These are phyloP conservation scores for Suaeda aralocaspica DNA, from an alignment of 148 eudicot genomes.

Conservation along the genomic window DNA sequence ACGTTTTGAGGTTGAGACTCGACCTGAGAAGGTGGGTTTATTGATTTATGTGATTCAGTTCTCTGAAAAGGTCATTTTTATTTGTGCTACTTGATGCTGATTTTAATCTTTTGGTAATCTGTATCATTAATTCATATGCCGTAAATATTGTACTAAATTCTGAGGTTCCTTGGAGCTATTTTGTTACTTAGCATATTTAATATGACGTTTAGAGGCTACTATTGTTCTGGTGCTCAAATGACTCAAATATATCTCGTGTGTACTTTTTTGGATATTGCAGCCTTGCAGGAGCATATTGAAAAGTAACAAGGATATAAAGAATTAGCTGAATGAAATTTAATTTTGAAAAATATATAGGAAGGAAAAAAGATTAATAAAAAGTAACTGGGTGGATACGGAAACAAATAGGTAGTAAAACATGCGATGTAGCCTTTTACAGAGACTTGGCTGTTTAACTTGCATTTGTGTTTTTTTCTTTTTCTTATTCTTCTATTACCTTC, in stretches of 20 bases:
- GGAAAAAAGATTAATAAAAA: background rate
- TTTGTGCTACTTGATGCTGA: background rate
- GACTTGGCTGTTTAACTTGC: background rate
- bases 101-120: background rate
- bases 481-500: too few relatives aligned
- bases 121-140: background rate
- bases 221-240: background rate
- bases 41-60: too few relatives aligned
- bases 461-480: background rate
- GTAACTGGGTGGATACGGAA: background rate
- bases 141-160: background rate
- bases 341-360: background rate
- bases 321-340: background rate
- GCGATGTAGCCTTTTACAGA: background rate
- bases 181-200: background rate
- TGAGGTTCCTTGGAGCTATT: background rate
- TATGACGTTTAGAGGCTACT: background rate
- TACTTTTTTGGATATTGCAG: background rate
- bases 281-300: too few relatives aligned
- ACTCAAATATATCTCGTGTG: background rate
- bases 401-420: background rate
- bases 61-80: background rate
- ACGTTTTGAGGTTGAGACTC: slow-evolving; percentile 61
- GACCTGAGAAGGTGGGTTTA: slow-evolving; percentile 62
- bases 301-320: background rate